Evolutionary conservation across 2,329 filamentous ascomycete genomes (phyloP), one percentile per base, ranked within the genome.

Genomic region (Didymosphaeria variabile): DNA sequence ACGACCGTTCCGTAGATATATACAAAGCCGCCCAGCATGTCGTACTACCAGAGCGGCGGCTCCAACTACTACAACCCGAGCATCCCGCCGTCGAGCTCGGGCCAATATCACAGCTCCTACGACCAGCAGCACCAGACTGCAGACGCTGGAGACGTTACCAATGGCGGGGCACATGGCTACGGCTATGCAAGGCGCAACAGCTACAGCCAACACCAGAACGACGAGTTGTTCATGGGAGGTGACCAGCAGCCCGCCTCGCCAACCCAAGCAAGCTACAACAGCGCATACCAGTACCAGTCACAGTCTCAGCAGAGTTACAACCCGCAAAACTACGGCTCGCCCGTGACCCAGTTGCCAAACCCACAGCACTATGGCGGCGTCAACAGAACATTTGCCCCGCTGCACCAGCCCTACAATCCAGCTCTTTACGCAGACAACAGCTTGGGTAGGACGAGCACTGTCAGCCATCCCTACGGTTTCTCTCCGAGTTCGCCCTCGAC

Each of bases 61-160:
- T 78, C 83, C 65, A 84, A 82, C 69, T 81, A 84, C 81, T 83
- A 78, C 76, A 80, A 71, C 64, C 73, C 70, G 77, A 81, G 65
- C 63, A 77, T 70, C 65, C 73, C 79, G 45, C 81, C 80, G 59
- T 77, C 79, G 59, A 78, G 72, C 57, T 77, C 71, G 21, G 63
- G 64, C 61, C 73, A 72, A 47, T 77, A 79, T 60, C 75, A 76
- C 57, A 73, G 75, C 61, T 64, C 71, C n/a, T 73, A 78, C 64
- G 66, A 82, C 64, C 80, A 23, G 3, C 42, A 80, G 19, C 42
- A 80, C 61, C 84, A 91, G 38, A 52, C 56, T 67, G 85, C 92
- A 81, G 89, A 93, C 76, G 87, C 85, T 67, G 91, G 90, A 66
- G 92, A 95, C 76, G 91, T 94, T 75, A 79, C 81, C 52, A 87